Base-by-base conservation (phyloP, 2,329 filamentous ascomycete genomes). In the Lasiodiplodia hormozganensis region DNA sequence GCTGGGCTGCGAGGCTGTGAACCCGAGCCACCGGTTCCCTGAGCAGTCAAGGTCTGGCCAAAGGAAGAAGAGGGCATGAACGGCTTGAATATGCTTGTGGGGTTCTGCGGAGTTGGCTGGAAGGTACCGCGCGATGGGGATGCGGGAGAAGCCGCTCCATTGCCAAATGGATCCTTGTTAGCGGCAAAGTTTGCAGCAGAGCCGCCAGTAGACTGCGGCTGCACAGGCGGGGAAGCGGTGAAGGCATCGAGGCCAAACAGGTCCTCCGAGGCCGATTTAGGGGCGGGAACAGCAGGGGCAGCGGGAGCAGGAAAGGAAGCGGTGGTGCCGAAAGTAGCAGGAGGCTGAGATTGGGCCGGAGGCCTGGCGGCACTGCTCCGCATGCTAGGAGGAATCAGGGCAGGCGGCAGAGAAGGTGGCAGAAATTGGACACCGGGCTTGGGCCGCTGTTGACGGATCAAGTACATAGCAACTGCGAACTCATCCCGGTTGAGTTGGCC, bases 381-480 rank as follows among this genome's bases (percentile, higher is more conserved):
- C 87, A 97, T 88, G 76, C 89, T 93, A 3, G 95, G 96, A 14
- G 96, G 96, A 36, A 98, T 87, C 49, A 98, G 83, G 72, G 91
- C 94, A 0, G 90, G 84, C 11, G 95, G 94, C 52, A 99, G 82
- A n/a, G 88, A 86, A 25, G 90, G 84, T 2, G 96, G 96, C 38
- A 98, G 80, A 34, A 88, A 83, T 21, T 85, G 84, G 68, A 90
- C 88, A 68, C 89, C 88, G 70, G 90, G 91, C 71, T 87, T 91
- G 21, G 67, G 67, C 66, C 94, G 88, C 78, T 97, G 94, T 78
- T 97, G 92, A 70, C 94, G 89, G 74, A 99, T 97, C 62, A 99
- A 85, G 77, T 96, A 96, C 94, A 99, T 97, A 65, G 96, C 95
- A 57, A 99, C 94, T 0, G 96, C 94, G 77, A 99, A 99, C 74